Conservation (phyloP, 371 early-diverging fungal genomes). For the Mucor mucedo region DNA sequence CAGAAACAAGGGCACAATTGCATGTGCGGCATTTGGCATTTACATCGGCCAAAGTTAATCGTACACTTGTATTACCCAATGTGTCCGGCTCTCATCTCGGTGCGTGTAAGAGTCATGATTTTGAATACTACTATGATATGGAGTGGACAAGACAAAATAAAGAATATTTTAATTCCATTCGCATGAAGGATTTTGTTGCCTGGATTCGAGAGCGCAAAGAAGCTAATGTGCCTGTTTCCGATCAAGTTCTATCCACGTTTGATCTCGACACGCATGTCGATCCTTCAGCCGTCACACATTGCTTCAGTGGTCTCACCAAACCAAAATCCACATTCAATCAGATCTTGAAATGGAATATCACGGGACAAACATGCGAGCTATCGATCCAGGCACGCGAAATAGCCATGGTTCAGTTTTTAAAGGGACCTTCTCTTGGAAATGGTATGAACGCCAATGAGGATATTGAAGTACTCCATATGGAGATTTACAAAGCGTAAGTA, state of each 20-base stretch:
- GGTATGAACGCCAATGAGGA: not conserved
- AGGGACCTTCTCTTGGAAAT: not conserved
- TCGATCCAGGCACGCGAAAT: not conserved
- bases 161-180: slow-evolving; percentile 36
- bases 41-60: slow-evolving; percentile 28
- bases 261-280: not conserved
- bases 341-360: not conserved
- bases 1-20: slow-evolving; percentile 50
- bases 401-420: not conserved
- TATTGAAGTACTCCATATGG: not conserved
- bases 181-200: slow-evolving; percentile 31
- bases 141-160: slow-evolving; percentile 24
- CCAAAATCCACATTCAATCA: not conserved
- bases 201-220: slow-evolving; percentile 30
- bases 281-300: not conserved
- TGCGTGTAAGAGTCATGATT: slow-evolving; percentile 29
- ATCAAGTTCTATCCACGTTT: not conserved
- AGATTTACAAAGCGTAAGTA: not conserved
- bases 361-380: not conserved
- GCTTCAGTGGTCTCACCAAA: not conserved
- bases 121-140: slow-evolving; percentile 37
- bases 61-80: slow-evolving; percentile 46
- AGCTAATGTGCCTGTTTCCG: not conserved
- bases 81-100: slow-evolving; percentile 38
- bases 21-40: slow-evolving; percentile 45